Evolutionary conservation across 257 asterid species (phyloP), one percentile per base, ranked within the genome.

Genomic region (Scutellaria minor): DNA sequence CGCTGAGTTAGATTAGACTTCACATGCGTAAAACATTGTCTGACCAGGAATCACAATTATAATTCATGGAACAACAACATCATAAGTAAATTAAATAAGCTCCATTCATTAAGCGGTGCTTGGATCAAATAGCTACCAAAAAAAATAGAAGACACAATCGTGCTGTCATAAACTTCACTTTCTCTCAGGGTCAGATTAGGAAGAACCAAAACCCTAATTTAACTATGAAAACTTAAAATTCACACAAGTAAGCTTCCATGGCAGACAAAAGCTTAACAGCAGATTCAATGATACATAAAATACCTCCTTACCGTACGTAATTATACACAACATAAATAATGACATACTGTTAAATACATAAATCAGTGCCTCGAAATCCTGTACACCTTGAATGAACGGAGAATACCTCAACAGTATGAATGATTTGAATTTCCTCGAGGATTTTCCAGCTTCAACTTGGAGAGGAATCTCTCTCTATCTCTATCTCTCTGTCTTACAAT

Each of bases 151-250:
- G 54, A 46, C 44, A 51, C 51, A 59, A 58, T 27, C 8, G 31
- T 44, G 59, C 37, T 9, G 8, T 7, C 42, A 4, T 5, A 31
- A 27, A n/a, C 76, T 63, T 55, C 50, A 7, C 20, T 20, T 37
- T 52, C 64, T 67, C 24, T 6, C 4, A 40, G 0, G 31, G 35
- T 15, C 10, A 59, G 64, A 50, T 45, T 14, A 56, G 55, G 45
- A 59, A 42, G 20, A 51, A 14, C 42, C 62, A 24, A 59, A 79
- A 73, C 82, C 86, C 84, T 79, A 77, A 73, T 73, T 70, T 15
- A 42, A 15, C 51, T 22, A 39, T 44, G 48, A 18, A 46, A 63
- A 46, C 41, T 50, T 41, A 50, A 5, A 68, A 77, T 52, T 64
- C 44, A 68, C 78, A 48, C 64, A 52, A 50, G 53, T 37, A 15